phyloP scores from a whole-genome alignment of 257 asterid species.

The Misopates orontium region DNA sequence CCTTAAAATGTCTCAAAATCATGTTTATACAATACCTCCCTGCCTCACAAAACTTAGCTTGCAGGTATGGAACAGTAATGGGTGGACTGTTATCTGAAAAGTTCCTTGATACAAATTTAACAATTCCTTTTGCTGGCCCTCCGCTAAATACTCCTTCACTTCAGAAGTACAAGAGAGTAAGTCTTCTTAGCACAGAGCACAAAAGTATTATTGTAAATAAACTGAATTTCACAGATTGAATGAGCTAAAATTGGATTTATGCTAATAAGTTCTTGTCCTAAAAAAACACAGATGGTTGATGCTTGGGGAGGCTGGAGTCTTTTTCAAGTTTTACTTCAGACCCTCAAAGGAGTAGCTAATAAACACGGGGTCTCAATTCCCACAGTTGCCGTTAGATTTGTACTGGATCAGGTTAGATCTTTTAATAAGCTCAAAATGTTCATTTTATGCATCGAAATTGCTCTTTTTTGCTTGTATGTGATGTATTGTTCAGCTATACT shows the following conservation, averaged over 20 bases:
- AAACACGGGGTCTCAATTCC: constrained; percentile 86
- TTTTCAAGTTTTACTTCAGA: constrained; percentile 74
- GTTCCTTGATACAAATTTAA: constrained; percentile 83
- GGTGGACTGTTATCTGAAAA: constrained; percentile 94
- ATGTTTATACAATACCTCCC: neutral
- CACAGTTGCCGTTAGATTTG: constrained; percentile 77
- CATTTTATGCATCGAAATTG: neutral
- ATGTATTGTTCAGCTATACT: neutral
- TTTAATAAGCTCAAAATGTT: neutral
- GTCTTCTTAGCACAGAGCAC: constrained; percentile 17
- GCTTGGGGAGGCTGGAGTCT: constrained; percentile 99
- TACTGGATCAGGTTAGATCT: constrained; percentile 72
- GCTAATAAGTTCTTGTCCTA: neutral
- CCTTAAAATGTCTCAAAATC: neutral
- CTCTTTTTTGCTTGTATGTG: neutral
- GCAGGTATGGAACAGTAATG: constrained; percentile 98
- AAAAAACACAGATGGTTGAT: constrained; percentile 77
- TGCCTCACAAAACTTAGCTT: constrained; percentile 24
- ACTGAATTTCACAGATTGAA: too few relatives aligned
- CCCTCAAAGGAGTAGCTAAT: constrained; percentile 65
- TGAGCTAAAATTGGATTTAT: too few relatives aligned
- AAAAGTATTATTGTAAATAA: neutral
- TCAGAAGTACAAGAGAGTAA: constrained; percentile 95
- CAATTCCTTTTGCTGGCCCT: constrained; percentile 92
- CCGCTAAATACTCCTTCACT: constrained; percentile 85